phyloP scores from a whole-genome alignment of 2,329 filamentous ascomycete genomes.

The Venturia asperata region DNA sequence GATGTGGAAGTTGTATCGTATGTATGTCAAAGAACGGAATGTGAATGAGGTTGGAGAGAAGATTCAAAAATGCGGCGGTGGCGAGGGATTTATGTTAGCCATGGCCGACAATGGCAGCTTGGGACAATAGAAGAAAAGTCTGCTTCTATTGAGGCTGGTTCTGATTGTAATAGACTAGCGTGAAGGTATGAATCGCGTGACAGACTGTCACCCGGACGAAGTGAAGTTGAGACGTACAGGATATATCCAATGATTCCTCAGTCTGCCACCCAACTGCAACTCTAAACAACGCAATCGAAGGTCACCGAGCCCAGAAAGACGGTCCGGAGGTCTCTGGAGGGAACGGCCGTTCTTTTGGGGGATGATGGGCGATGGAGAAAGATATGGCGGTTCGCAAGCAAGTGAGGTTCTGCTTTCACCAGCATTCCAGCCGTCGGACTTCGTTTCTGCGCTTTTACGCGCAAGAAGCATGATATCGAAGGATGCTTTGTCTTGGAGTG shows the following conservation, averaged over 20 bases:
- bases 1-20: not conserved
- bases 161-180: not conserved
- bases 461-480: not conserved
- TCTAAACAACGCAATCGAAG: not conserved
- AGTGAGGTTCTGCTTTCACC: constrained; percentile 4
- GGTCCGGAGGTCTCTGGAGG: not conserved
- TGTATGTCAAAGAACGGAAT: not conserved
- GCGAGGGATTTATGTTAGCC: not conserved
- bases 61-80: not conserved
- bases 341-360: not conserved
- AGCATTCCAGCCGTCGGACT: constrained; percentile 9
- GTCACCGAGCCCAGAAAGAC: constrained; percentile 1
- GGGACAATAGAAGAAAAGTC: not conserved
- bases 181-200: not conserved
- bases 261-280: not conserved
- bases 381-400: not conserved
- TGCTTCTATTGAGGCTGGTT: not conserved
- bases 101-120: not conserved
- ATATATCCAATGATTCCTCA: not conserved
- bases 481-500: too few species aligned
- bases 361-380: not conserved
- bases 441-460: not conserved
- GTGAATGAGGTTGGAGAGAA: not conserved
- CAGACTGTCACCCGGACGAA: not conserved
- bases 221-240: not conserved